Base-by-base conservation (phyloP, 352 stramenopile species). In the Blastocystis sp. region DNA sequence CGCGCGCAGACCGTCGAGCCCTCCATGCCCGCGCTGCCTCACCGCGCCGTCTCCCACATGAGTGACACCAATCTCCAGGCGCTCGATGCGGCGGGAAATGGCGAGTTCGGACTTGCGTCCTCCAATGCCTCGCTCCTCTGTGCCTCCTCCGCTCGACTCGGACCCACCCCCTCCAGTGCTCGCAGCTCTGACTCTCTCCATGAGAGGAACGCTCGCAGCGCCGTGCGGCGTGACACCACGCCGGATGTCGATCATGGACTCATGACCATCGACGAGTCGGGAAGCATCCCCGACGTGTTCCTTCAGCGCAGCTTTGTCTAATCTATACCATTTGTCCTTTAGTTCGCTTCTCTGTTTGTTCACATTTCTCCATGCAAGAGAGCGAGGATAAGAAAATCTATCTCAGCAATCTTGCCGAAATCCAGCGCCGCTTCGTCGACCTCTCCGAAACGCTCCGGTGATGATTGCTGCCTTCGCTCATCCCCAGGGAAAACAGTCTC, bases 231-330 rank as follows among this genome's bases (percentile, higher is more conserved):
- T 7, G 61, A 72, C 14, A 24, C 38, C n/a, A n/a, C 8, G 21
- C 9, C 54, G 27, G 65, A 29, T 32, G 29, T 36, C 18, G 61
- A 73, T 51, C n/a, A 14, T 16, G 53, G 18, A 24, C 48, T 75
- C 9, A 32, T 32, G 4, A 81, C 69, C 18, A 81, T 81, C 63
- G 24, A 32, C 27, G 69, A 81, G 36, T 27, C 44, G 24, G 69
- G 69, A 64, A 81, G 44, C 18, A 40, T 63, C 8, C 29, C 48
- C 21, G 46, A 81, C 21, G 32, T 64, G 34, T 81, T 48, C 48
- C 29, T 57, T 4, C 44, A 81, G 51, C 44, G 69, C 18, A 51
- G 56, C 40, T 24, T 81, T 24, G 69, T 81, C n/a, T 81, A 48
- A 65, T 49, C 14, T 29, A 14, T 48, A 14, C 34, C 9, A 38